Conservation (phyloP, 2,329 filamentous ascomycete species). For the Verticillium nubilum region DNA sequence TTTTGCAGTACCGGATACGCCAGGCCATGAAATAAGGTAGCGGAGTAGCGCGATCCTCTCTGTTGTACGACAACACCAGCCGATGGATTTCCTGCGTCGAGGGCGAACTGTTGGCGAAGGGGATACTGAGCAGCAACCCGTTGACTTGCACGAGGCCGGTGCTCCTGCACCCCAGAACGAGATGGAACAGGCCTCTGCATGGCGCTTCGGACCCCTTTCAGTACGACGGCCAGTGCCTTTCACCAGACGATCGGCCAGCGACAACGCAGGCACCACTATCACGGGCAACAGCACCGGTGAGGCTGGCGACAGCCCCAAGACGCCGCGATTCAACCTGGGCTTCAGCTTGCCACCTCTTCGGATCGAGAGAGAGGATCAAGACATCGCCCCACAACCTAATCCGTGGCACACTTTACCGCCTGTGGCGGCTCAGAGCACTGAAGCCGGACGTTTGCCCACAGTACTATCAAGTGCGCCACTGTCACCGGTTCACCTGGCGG, state of each 20-base stretch:
- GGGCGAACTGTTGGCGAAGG: not conserved
- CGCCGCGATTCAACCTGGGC: slow-evolving; percentile 33
- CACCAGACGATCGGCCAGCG: not conserved
- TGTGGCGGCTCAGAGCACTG: not conserved
- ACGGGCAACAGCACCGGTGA: not conserved
- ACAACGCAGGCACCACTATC: not conserved
- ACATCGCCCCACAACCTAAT: not conserved
- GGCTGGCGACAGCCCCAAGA: slow-evolving; percentile 37
- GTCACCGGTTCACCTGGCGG: not conserved
- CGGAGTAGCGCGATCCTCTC: no score
- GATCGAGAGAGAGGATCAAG: not conserved
- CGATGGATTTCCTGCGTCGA: not conserved
- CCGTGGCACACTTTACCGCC: no score
- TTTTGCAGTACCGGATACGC: not conserved
- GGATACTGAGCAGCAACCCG: not conserved
- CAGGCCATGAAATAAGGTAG: not conserved
- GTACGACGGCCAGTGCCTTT: not conserved
- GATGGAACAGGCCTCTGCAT: not conserved
- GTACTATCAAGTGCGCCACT: not conserved
- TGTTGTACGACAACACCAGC: no score
- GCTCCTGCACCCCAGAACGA: not conserved
- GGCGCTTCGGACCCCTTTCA: not conserved
- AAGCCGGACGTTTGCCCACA: not conserved
- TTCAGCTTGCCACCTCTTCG: not conserved
- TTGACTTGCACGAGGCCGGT: not conserved